Evolutionary conservation across 192 early-diverging fungal genomes (phyloP).

Genomic region (Dissophora ornata): DNA sequence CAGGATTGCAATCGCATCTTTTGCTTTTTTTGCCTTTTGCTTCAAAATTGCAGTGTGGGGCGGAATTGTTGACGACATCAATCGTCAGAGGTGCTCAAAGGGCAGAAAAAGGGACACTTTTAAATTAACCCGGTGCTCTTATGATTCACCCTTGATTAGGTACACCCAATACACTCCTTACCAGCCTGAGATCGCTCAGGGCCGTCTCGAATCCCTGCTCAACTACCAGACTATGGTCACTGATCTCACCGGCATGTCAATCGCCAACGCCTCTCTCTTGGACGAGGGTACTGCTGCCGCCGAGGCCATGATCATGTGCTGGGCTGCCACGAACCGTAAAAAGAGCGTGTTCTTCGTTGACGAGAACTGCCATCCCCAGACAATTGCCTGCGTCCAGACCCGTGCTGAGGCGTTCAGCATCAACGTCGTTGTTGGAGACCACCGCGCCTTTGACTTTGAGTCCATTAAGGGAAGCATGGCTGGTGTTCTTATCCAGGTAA

Average conservation of each 20-base stretch:
- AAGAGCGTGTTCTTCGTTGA: slow-evolving; percentile 95
- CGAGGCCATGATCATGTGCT: slow-evolving; percentile 96
- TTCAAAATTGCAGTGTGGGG: not conserved
- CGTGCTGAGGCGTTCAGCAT: slow-evolving; percentile 97
- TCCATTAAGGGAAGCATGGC: slow-evolving; percentile 80
- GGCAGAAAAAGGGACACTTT: too few relatives aligned
- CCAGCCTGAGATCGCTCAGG: slow-evolving; percentile 99
- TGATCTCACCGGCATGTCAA: slow-evolving; percentile 95
- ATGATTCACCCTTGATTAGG: slow-evolving; percentile 14
- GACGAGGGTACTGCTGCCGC: slow-evolving; percentile 99
- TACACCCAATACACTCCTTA: slow-evolving; percentile 93
- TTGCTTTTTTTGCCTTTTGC: too few relatives aligned
- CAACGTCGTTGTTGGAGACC: slow-evolving; percentile 88
- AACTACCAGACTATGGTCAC: slow-evolving; percentile 98
- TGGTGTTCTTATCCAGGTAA: slow-evolving; percentile 93
- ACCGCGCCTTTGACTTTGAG: slow-evolving; percentile 81
- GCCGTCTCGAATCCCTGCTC: slow-evolving; percentile 94
- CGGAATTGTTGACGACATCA: not conserved
- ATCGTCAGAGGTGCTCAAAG: too few relatives aligned
- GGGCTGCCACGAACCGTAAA: slow-evolving; percentile 76
- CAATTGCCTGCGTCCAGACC: slow-evolving; percentile 90
- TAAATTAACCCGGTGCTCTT: slow-evolving; percentile 9
- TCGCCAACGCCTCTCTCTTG: slow-evolving; percentile 97
- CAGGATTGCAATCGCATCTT: too few relatives aligned
- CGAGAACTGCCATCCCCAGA: slow-evolving; percentile 93